These are phyloP conservation scores for Alectoria sarmentosa DNA, from an alignment of 495 filamentous ascomycete genomes.

Conservation along the genomic window DNA sequence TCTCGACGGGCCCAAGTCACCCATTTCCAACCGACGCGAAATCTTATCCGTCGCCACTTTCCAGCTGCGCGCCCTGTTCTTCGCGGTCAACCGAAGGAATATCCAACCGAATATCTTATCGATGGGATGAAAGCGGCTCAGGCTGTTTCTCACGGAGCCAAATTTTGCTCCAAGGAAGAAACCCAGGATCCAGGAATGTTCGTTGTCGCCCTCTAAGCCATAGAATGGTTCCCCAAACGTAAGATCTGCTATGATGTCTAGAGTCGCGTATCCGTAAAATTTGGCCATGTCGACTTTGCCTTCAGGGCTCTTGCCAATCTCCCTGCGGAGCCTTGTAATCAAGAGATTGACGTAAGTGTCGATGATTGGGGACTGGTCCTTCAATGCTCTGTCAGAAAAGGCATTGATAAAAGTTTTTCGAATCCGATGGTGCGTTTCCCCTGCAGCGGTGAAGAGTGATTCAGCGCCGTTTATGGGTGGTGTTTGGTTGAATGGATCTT, in stretches of 20 bases:
- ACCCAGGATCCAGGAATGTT: constrained; percentile 11
- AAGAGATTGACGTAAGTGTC: constrained; percentile 36
- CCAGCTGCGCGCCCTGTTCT: neutral
- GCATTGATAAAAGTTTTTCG: constrained; percentile 39
- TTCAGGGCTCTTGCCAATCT: neutral
- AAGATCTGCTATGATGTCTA: constrained; percentile 22
- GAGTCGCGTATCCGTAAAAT: constrained; percentile 9
- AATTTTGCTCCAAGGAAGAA: constrained; percentile 21
- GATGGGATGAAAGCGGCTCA: constrained; percentile 16
- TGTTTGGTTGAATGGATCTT: neutral
- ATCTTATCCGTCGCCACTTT: constrained; percentile 4
- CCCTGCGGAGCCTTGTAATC: constrained; percentile 9
- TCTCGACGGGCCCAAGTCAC: constrained; percentile 1
- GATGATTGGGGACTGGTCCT: constrained; percentile 40
- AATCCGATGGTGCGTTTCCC: constrained; percentile 34
- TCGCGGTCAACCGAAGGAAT: constrained; percentile 11
- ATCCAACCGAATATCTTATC: constrained; percentile 18
- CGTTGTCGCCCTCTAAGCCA: constrained; percentile 9
- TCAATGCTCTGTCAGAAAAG: constrained; percentile 42
- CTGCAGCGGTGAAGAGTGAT: constrained; percentile 31
- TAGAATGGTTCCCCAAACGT: constrained; percentile 13
- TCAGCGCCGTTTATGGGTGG: constrained; percentile 10
- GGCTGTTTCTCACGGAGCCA: constrained; percentile 16
- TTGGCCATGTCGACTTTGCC: constrained; percentile 11
- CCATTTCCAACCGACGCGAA: constrained; percentile 12